Percentiles rank a stretch among this genome's conserved stretches.
Conservation (phyloP, 2,329 filamentous ascomycete genomes). For the Diaporthe helianthi region DNA sequence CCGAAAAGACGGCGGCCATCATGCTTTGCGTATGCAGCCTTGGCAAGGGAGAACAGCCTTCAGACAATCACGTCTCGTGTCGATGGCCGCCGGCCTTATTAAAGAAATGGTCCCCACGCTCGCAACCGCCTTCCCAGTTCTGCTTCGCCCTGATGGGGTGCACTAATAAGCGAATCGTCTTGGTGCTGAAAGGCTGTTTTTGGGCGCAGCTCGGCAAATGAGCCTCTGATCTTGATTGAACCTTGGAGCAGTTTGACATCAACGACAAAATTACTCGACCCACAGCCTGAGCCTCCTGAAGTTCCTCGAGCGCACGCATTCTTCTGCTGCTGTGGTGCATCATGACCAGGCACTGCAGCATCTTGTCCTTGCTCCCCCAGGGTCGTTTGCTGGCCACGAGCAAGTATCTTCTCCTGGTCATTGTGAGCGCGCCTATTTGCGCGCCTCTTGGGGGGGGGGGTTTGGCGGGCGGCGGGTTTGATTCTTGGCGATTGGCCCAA, state of each 20-base stretch:
- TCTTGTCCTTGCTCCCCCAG: not conserved
- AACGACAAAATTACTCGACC: slow-evolving; percentile 7
- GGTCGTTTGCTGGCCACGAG: not conserved
- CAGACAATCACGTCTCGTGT: slow-evolving; percentile 4
- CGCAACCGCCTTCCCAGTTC: slow-evolving; percentile 5
- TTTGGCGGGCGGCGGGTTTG: not conserved
- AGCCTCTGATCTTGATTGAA: slow-evolving; percentile 18
- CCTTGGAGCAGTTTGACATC: not conserved
- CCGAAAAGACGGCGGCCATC: not conserved
- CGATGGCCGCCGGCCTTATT: not conserved
- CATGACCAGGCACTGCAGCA: not conserved
- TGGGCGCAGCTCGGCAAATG: slow-evolving; percentile 4
- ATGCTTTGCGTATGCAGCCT: not conserved
- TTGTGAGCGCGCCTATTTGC: slow-evolving; percentile 12
- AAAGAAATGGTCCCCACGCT: not conserved
- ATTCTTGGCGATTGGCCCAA: not conserved
- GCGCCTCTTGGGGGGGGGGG: not conserved
- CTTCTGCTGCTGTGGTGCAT: not conserved
- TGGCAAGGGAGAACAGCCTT: not conserved
- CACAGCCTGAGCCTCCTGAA: too few species aligned
- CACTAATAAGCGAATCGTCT: not conserved
- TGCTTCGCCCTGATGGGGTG: slow-evolving; percentile 1
- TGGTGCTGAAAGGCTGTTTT: not conserved
- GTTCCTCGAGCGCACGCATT: not conserved
- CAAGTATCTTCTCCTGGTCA: not conserved